Base-by-base conservation (phyloP, 441 rosid genomes). In the Gossypium lobatum region DNA sequence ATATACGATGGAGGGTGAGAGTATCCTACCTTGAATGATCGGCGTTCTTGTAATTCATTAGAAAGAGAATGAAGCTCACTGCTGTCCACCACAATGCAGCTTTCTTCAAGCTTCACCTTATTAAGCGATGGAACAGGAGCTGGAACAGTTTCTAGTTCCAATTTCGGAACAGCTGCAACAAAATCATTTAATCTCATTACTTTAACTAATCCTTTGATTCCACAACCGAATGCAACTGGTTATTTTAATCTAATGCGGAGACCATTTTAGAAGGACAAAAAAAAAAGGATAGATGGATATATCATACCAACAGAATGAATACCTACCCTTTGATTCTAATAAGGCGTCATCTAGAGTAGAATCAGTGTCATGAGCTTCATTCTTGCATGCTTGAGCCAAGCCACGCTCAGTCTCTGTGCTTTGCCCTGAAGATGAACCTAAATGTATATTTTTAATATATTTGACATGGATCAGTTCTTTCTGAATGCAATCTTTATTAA, bases 1-100 rank as follows among this genome's bases (percentile, higher is more conserved):
- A 42, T 54, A 46, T 18, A 10, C 14, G 55, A 14, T n/a, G 69
- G 8, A 54, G 16, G 52, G 71, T 71, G 46, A 64, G 54, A 28
- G 69, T 42, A 48, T 23, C 26, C 17, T 69, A 80, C 85, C 85
- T 78, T 73, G 50, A 8, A 69, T 64, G 80, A 74, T 17, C 13
- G 5, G 16, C 6, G 65, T 37, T 59, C 46, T 60, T 18, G 64
- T 28, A 69, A 46, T 63, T 75, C 74, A 53, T 25, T 16, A 37
- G 67, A 54, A 39, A 69, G 28, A 13, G 52, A 71, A 57, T 23
- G 55, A 25, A 72, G 70, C 61, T 78, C 82, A 18, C 20, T 25
- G 10, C 64, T 9, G 25, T 75, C 65, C 59, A 73, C 72, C 16
- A 77, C 1, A 48, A 82, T 34, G 77, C 76, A 78, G 45, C 80